Evolutionary conservation across 1,139 yeast species (phyloP).

Genomic region (Yamadazyma kanchanaburiensis): DNA sequence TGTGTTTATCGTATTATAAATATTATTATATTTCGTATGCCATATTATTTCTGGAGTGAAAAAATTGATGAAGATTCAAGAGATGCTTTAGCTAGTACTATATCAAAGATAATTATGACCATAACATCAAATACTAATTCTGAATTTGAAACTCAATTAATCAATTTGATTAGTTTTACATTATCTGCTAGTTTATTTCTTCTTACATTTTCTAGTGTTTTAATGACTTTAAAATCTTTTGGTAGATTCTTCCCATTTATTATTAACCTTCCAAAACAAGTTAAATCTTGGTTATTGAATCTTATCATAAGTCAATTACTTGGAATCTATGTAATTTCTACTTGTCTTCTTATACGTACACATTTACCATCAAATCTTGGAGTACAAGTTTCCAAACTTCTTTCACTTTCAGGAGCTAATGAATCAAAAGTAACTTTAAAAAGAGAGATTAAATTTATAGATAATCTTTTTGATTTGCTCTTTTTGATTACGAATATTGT

Average conservation of each 20-base stretch:
- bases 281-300: constrained; percentile 37
- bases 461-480: constrained; percentile 76
- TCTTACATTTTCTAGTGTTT: constrained; percentile 64
- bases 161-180: constrained; percentile 61
- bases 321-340: constrained; percentile 78
- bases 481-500: constrained; percentile 56
- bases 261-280: constrained; percentile 16
- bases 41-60: constrained; percentile 17
- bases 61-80: constrained; percentile 18
- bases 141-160: constrained; percentile 48
- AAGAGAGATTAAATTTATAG: constrained; percentile 60
- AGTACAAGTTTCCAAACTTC: constrained; percentile 43
- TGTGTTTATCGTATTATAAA: constrained; percentile 62
- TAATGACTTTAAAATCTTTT: constrained; percentile 47
- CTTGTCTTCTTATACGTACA: constrained; percentile 72
- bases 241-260: constrained; percentile 29
- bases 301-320: constrained; percentile 65
- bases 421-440: constrained; percentile 16
- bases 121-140: constrained; percentile 20
- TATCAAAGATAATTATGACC: constrained; percentile 47
- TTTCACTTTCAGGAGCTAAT: constrained; percentile 37
- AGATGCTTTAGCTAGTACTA: constrained; percentile 66
- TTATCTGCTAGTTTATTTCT: constrained; percentile 64
- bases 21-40: constrained; percentile 40
- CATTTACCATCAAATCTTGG: constrained; percentile 65